A percentile compares a stretch with the other conserved stretches of the same genome.
phyloP scores from a whole-genome alignment of 768 basidiomycete species.

The Russula abietina region DNA sequence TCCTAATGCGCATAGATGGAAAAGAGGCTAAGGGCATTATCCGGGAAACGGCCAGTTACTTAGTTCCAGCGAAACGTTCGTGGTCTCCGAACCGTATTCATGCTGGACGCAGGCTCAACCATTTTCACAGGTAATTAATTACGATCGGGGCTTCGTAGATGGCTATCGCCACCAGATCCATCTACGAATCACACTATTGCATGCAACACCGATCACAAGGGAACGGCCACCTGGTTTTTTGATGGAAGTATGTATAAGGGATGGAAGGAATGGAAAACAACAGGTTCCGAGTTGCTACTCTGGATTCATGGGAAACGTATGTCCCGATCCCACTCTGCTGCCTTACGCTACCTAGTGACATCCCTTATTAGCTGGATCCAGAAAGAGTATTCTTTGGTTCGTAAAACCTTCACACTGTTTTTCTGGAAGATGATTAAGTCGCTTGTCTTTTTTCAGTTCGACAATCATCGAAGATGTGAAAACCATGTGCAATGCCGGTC shows the following conservation, averaged over 20 bases:
- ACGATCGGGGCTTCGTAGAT: background rate
- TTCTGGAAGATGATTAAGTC: background rate
- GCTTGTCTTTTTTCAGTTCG: background rate
- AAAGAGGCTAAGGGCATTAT: too few relatives aligned
- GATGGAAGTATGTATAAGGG: background rate
- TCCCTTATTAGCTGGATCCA: background rate
- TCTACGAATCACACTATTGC: background rate
- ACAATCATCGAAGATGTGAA: background rate
- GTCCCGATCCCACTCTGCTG: background rate
- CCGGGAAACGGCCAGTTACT: too few relatives aligned
- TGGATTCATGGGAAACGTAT: constrained; percentile 11
- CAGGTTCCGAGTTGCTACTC: background rate
- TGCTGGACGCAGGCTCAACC: background rate
- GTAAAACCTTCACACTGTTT: background rate
- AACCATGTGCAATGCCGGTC: background rate
- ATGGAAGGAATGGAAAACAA: constrained; percentile 8
- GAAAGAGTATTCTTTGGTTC: constrained; percentile 11
- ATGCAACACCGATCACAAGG: background rate
- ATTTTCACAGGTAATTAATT: background rate
- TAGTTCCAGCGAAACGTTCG: too few relatives aligned
- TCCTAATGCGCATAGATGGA: too few relatives aligned
- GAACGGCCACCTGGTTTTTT: constrained; percentile 4
- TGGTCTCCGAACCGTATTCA: background rate
- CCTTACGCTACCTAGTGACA: background rate
- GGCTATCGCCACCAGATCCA: constrained; percentile 12